Base-by-base conservation (phyloP, 1,284 basidiomycete genomes). In the Sporisorium exsertum region DNA sequence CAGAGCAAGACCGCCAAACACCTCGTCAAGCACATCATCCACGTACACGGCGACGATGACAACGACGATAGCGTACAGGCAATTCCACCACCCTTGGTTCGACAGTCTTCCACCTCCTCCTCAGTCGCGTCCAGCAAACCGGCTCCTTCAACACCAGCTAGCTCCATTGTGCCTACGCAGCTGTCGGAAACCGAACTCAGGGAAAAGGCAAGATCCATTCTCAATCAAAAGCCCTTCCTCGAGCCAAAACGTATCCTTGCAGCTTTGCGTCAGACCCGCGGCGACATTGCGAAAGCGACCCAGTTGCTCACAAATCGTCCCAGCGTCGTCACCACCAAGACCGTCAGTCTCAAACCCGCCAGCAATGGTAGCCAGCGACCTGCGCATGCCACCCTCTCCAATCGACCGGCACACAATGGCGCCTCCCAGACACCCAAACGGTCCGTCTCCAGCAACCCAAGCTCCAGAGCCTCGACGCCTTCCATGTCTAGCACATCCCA, bases 241-340 rank as follows among this genome's bases (percentile, higher is more conserved):
- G 56, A 65, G 16, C 46, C 52, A 15, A 66, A 57, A 27, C 61
- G 58, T 24, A 27, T 77, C 37, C 24, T 76, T 20, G 59, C 54
- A 20, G 62, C 70, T 16, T 50, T 77, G 43, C 70, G 70, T 12
- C 69, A 66, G 50, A 66, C 65, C 16, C 51, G 62, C 8, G 69
- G 74, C 16, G 50, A 72, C 45, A 37, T 61, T 33, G 20, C 37
- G 9, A 59, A 63, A 35, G 58, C 64, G 4, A 29, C 64, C 0
- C 54, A 63, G 40, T 12, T 66, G n/a, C 65, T 77, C 26, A 53
- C 47, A 2, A 50, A 57, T 29, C 45, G 54, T 50, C 68, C 56
- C 9, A 57, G 58, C 35, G 52, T 56, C 10, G 73, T 76, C 9
- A 64, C 64, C 29, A 72, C 68, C 33, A 72, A 64, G 29, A 72